phyloP scores from a whole-genome alignment of 129 eudicot species.

The Artemisia annua region DNA sequence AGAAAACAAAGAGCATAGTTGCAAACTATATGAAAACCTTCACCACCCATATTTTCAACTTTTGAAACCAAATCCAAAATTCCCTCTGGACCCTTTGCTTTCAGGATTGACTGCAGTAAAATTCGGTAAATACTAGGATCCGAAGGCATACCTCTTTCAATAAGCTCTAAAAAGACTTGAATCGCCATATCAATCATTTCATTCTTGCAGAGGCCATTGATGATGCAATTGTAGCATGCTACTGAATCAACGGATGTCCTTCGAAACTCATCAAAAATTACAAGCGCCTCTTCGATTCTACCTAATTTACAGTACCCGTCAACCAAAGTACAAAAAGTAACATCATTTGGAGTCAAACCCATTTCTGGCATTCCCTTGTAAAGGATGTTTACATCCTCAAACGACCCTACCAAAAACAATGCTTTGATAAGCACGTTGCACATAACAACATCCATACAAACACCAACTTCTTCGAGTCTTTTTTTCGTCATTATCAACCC shows the following conservation, averaged over 20 bases:
- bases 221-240: conserved; percentile 55
- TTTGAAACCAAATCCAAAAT: conserved; percentile 35
- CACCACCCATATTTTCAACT: conserved; percentile 28
- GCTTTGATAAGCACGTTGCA: conserved; percentile 68
- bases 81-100: conserved; percentile 46
- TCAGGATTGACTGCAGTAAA: conserved; percentile 38
- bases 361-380: conserved; percentile 53
- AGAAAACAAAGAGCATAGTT: conserved; percentile 54
- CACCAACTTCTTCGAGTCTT: conserved; percentile 53
- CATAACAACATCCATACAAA: conserved; percentile 58
- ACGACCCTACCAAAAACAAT: conserved; percentile 53
- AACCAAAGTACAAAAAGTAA: conserved; percentile 61
- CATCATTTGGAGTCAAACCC: conserved; percentile 48
- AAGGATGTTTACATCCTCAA: conserved; percentile 54
- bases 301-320: conserved; percentile 67
- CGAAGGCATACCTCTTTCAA: conserved; percentile 45
- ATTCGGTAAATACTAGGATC: conserved; percentile 36
- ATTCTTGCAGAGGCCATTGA: conserved; percentile 53
- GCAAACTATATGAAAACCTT: conserved; percentile 40
- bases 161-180: conserved; percentile 61
- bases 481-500: conserved; percentile 57
- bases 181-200: conserved; percentile 62
- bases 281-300: conserved; percentile 68
- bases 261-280: conserved; percentile 62
- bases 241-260: conserved; percentile 47